Evolutionary conservation across 1,284 basidiomycete genomes (phyloP), one percentile per base, ranked within the genome.

Genomic region (Tremellales sp.): DNA sequence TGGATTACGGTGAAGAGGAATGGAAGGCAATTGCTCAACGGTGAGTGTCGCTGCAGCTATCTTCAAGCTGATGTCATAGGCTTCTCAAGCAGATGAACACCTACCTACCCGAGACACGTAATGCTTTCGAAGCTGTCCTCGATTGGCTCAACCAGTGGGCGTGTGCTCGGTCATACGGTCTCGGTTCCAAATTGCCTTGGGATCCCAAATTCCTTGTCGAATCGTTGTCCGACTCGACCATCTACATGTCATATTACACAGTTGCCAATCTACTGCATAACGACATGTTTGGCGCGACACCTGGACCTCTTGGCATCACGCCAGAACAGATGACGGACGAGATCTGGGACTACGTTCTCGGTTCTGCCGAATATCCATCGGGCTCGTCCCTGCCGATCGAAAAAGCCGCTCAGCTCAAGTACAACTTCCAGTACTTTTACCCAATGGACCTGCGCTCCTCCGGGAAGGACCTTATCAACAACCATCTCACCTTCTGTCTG

Each of bases 191-290:
- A 70, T 79, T 99, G 53, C 96, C 96, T 1, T 98, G 94, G 93
- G 94, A 98, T 71, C 87, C 85, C 13, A 84, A 90, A 49, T 97
- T 94, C 82, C 80, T 98, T 64, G 92, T 99, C 45, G 96, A 98
- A 76, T 92, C 89, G 64, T 76, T 98, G 68, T 93, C 88, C 60
- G 96, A 99, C 75, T 97, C 94, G 12, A 98, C 96, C 24, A 87
- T 98, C 73, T 98, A 99, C 78, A 97, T 97, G 93, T 82, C 87
- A 27, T 99, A 97, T 77, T 98, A 98, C 77, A 97, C 96, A 5
- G 82, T 99, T 52, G 83, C 92, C 6, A 85, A 96, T 73, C 77
- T 92, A 27, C 77, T 97, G 52, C 92, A 97, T 64, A 82, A 80
- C 58, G 82, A 80, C 59, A 80, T 90, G 60, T 84, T 89, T 54